Evolutionary conservation across 148 eudicot species (phyloP).

Genomic region (Nepenthes gracilis): DNA sequence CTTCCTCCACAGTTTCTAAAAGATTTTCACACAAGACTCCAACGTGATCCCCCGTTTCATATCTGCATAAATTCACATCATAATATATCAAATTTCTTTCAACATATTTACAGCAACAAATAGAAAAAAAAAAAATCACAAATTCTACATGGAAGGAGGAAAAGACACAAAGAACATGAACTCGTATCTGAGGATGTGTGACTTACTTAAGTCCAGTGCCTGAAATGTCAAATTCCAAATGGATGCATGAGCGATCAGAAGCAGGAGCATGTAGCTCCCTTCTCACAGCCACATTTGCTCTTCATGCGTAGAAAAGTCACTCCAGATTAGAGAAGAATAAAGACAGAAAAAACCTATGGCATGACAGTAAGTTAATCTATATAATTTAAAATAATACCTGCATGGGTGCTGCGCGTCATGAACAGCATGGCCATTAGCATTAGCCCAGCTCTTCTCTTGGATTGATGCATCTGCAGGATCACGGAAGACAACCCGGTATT

Average conservation of each 20-base stretch:
- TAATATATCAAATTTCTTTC: not conserved
- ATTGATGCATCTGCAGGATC: constrained; percentile 25
- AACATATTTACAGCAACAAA: not conserved
- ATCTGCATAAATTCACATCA: constrained; percentile 24
- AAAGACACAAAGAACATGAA: not conserved
- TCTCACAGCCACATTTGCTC: constrained; percentile 76
- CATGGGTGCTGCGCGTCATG: constrained; percentile 88
- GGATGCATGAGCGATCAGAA: constrained; percentile 96
- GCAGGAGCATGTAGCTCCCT: constrained; percentile 78
- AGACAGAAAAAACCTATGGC: not conserved
- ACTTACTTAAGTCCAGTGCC: constrained; percentile 77
- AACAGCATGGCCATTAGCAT: constrained; percentile 71
- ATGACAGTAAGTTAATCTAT: not conserved
- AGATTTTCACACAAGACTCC: constrained; percentile 89
- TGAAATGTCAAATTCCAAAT: constrained; percentile 81
- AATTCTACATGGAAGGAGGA: too few relatives aligned
- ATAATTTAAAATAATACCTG: constrained; percentile 36
- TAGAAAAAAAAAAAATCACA: not conserved
- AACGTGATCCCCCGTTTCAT: constrained; percentile 98
- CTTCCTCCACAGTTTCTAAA: constrained; percentile 70
- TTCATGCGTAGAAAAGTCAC: constrained; percentile 11
- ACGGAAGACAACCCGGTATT: constrained; percentile 61
- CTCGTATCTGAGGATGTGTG: not conserved
- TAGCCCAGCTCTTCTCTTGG: constrained; percentile 34
- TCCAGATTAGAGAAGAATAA: constrained; percentile 9